A percentile compares a stretch with the other conserved stretches of the same genome.
Conservation (phyloP, 345 rosid genomes). For the Geranium rotundifolium region DNA sequence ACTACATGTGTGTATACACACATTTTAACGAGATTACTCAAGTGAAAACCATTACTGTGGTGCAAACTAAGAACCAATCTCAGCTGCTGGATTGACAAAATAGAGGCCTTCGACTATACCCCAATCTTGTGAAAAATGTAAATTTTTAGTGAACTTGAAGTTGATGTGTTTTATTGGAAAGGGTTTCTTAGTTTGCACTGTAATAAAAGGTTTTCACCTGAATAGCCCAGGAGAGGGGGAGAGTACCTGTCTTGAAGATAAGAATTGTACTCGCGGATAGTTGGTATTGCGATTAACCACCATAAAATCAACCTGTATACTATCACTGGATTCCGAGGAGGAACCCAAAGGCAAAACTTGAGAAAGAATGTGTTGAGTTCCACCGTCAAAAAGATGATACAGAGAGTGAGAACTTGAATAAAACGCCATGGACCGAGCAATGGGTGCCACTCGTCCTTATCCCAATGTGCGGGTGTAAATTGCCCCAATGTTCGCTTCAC, state of each 20-base stretch:
- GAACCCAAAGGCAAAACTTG: constrained; percentile 94
- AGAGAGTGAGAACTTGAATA: constrained; percentile 87
- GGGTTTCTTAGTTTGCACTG: too few relatives aligned
- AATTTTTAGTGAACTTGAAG: too few relatives aligned
- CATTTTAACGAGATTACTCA: too few relatives aligned
- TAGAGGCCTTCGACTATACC: too few relatives aligned
- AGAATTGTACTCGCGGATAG: constrained; percentile 90
- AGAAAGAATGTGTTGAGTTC: constrained; percentile 97
- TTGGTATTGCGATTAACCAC: constrained; percentile 98
- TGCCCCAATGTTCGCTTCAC: constrained; percentile 84
- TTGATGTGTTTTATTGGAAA: too few relatives aligned
- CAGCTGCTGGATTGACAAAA: too few relatives aligned
- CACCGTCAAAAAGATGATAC: constrained; percentile 73
- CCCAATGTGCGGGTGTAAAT: constrained; percentile 98
- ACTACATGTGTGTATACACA: too few relatives aligned
- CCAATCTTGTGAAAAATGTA: too few relatives aligned
- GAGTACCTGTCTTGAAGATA: constrained; percentile 85
- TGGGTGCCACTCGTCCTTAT: constrained; percentile 98
- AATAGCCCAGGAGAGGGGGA: not conserved
- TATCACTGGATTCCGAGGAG: constrained; percentile 87
- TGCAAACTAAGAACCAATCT: too few relatives aligned
- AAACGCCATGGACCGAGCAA: constrained; percentile 96
- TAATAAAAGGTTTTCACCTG: too few relatives aligned
- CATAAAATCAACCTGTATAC: constrained; percentile 83
- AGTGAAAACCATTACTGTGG: too few relatives aligned